These are phyloP conservation scores for Favolaschia claudopus DNA, from an alignment of 768 basidiomycete species.

Conservation along the genomic window DNA sequence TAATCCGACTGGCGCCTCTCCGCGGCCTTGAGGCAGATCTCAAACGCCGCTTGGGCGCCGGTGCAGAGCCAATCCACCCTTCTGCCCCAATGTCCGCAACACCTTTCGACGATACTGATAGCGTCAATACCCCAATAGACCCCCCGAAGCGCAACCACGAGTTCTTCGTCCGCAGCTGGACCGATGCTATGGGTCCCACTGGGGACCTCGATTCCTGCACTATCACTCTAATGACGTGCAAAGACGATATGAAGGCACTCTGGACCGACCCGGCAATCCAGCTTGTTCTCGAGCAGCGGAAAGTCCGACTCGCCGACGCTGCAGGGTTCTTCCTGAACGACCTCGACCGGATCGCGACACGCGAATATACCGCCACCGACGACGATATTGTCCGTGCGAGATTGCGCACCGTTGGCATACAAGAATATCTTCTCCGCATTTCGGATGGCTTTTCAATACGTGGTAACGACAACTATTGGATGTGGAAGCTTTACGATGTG, in stretches of 20 bases:
- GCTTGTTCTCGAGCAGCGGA: slow-evolving; percentile 52
- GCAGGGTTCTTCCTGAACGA: slow-evolving; percentile 78
- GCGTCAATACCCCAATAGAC: slow-evolving; percentile 27
- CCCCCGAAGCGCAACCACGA: slow-evolving; percentile 45
- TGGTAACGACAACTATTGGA: slow-evolving; percentile 50
- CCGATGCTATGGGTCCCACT: slow-evolving; percentile 46
- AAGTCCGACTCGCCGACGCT: slow-evolving; percentile 64
- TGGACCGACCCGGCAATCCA: slow-evolving; percentile 68
- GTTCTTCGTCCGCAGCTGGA: slow-evolving; percentile 64
- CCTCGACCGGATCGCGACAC: slow-evolving; percentile 66
- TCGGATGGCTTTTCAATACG: slow-evolving; percentile 21
- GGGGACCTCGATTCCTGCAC: slow-evolving; percentile 50
- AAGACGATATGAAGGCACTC: slow-evolving; percentile 67
- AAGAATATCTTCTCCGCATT: slow-evolving; percentile 55
- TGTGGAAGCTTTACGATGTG: slow-evolving; percentile 82
- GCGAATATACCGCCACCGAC: slow-evolving; percentile 70
- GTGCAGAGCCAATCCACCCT: slow-evolving; percentile 45
- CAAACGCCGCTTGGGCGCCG: slow-evolving; percentile 64
- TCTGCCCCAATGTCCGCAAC: slow-evolving; percentile 50
- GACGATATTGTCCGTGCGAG: slow-evolving; percentile 78
- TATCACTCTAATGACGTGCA: slow-evolving; percentile 63
- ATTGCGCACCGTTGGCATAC: slow-evolving; percentile 74
- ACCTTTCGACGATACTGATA: slow-evolving; percentile 52
- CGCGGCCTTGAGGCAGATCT: slow-evolving; percentile 68
- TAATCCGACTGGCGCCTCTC: slow-evolving; percentile 69